Percentiles rank a stretch among this genome's conserved stretches.
Conservation (phyloP, 352 stramenopile species). For the Globisporangium parvum region DNA sequence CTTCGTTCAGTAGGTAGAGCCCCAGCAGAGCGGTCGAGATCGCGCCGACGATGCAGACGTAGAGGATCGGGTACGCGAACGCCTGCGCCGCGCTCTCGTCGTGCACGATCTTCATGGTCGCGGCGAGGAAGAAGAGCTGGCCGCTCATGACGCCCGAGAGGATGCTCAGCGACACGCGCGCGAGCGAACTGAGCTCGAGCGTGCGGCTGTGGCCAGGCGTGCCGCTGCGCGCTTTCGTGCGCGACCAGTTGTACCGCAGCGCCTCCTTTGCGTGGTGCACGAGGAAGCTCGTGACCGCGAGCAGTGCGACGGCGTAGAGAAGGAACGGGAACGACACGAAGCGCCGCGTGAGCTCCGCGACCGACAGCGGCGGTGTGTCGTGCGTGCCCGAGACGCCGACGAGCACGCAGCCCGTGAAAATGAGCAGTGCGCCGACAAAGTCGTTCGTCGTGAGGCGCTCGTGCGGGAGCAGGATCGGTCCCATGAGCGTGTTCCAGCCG, state of each 20-base stretch:
- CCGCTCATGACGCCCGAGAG: slow-evolving; percentile 67
- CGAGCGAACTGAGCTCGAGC: slow-evolving; percentile 27
- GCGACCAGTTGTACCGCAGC: slow-evolving; percentile 35
- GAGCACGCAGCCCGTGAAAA: slow-evolving; percentile 73
- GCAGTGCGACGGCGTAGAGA: slow-evolving; percentile 40
- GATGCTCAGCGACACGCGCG: slow-evolving; percentile 51
- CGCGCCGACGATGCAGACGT: slow-evolving; percentile 56
- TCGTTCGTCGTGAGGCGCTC: slow-evolving; percentile 69
- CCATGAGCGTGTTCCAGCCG: slow-evolving; percentile 78
- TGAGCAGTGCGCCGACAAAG: slow-evolving; percentile 65
- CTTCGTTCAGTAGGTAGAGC: slow-evolving; percentile 69
- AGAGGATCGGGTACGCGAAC: slow-evolving; percentile 57
- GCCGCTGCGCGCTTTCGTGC: not conserved
- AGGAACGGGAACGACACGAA: slow-evolving; percentile 66
- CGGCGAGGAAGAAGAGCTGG: slow-evolving; percentile 74
- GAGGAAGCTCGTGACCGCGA: slow-evolving; percentile 39
- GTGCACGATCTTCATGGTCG: slow-evolving; percentile 57
- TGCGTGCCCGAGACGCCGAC: slow-evolving; percentile 69
- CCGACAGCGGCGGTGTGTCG: slow-evolving; percentile 45
- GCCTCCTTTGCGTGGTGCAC: slow-evolving; percentile 48
- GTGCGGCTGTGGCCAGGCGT: slow-evolving; percentile 23
- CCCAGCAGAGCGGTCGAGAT: slow-evolving; percentile 58
- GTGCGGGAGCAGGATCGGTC: slow-evolving; percentile 58
- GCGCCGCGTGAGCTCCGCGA: slow-evolving; percentile 42
- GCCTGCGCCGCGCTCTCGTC: slow-evolving; percentile 38